Conservation (phyloP, 2,329 filamentous ascomycete species). For the Talaromyces sp. region DNA sequence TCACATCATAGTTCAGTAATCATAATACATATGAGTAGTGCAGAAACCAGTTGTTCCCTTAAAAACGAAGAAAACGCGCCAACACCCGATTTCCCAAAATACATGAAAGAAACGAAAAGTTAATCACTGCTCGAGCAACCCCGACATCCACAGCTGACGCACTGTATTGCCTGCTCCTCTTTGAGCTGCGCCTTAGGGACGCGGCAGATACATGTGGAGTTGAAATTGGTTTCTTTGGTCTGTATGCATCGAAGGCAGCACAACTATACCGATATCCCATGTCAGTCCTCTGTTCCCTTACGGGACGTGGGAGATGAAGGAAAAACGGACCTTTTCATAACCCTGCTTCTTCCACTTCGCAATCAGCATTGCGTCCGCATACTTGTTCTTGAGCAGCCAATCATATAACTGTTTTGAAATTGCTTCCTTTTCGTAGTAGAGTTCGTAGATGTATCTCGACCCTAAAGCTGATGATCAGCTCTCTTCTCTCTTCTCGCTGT, state of each 20-base stretch:
- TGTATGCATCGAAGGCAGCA: slow-evolving; percentile 96
- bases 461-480: slow-evolving; percentile 38
- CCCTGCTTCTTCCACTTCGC: slow-evolving; percentile 99
- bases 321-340: slow-evolving; percentile 77
- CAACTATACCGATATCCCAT: slow-evolving; percentile 51
- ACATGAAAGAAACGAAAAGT: background rate
- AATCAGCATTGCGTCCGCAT: slow-evolving; percentile 91
- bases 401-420: slow-evolving; percentile 92
- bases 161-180: slow-evolving; percentile 85
- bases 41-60: background rate
- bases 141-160: slow-evolving; percentile 89
- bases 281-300: background rate
- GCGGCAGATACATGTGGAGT: slow-evolving; percentile 93
- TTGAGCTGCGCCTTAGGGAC: slow-evolving; percentile 87
- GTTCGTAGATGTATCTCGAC: slow-evolving; percentile 87
- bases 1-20: slow-evolving; percentile 6
- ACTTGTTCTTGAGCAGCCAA: slow-evolving; percentile 93
- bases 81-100: background rate
- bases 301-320: background rate
- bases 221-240: slow-evolving; percentile 99
- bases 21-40: slow-evolving; percentile 11
- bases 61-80: background rate
- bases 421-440: slow-evolving; percentile 97
- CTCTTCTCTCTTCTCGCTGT: background rate
- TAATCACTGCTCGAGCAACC: slow-evolving; percentile 85